Base-by-base conservation (phyloP, 805 yeast species). In the Jamesozyma spencerorum region DNA sequence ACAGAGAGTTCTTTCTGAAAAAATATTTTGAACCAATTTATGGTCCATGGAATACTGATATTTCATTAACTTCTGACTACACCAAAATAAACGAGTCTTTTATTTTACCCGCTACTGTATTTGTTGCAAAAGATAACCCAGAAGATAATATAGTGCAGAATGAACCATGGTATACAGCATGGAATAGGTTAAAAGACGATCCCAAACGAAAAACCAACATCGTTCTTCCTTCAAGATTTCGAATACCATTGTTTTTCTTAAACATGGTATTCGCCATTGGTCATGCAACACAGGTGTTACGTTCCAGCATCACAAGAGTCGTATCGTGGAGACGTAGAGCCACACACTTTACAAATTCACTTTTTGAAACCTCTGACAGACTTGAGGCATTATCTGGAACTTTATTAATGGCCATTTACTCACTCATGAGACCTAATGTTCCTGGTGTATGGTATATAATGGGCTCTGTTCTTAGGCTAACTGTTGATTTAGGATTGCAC, bases 391-490 rank as follows among this genome's bases (percentile, higher is more conserved):
- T 87, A 3, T 90, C 83, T 53, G 87, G 88, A 0, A 65, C 84
- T 12, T 56, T 87, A 14, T 64, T 85, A 12, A 62, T 83, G 32
- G 76, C 90, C 0, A 55, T 80, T 4, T 87, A 82, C 55, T 77
- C 94, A 1, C 69, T 81, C 27, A 85, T 87, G 95, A 70, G 95
- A 42, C 96, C 96, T 0, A 79, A 90, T 1, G 75, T 75, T 12
- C 95, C 95, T 0, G 92, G 95, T 3, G 85, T 85, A n/a, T 87
- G 97, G 97, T 85, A 85, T 56, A 76, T 83, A 3, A 64, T 85
- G 47, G 95, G 95, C 0, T 75, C 85, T 1, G 87, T 90, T 0
- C 60, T 85, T 37, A 69, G 96, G 45, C 60, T 85, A 37, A 79
- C 90, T 50, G 85, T 86, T 22, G 96, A 87, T 59, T 60, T 87